Evolutionary conservation across 1,284 basidiomycete genomes (phyloP).

Genomic region (Porphyrellus sp.): DNA sequence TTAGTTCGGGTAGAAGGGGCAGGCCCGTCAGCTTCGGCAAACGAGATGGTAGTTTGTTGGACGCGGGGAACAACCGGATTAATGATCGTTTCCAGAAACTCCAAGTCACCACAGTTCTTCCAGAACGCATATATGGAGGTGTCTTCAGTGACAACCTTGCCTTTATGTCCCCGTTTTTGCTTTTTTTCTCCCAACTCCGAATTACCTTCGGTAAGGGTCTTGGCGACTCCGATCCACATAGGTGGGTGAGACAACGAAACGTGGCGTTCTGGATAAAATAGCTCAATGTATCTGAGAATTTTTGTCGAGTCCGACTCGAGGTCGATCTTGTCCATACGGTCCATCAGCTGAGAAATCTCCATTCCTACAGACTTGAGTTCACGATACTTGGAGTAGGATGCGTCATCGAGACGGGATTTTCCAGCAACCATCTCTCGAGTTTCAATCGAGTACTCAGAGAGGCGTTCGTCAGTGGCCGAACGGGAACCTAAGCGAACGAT

Average conservation of each 20-base stretch:
- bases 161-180: conserved; percentile 19
- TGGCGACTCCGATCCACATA: conserved; percentile 40
- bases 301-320: conserved; percentile 38
- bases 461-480: conserved; percentile 55
- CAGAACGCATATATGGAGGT: conserved; percentile 48
- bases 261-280: conserved; percentile 43
- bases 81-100: conserved; percentile 34
- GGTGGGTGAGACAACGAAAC: conserved; percentile 40
- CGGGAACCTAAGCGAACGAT: conserved; percentile 65
- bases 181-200: conserved; percentile 23
- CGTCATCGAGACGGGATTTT: conserved; percentile 40
- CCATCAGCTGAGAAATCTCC: conserved; percentile 46
- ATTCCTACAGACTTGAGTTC: conserved; percentile 46
- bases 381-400: conserved; percentile 34
- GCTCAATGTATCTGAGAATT: conserved; percentile 40
- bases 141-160: conserved; percentile 26
- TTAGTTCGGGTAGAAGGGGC: conserved; percentile 13
- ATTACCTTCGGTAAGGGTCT: conserved; percentile 19
- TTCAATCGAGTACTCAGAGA: conserved; percentile 57
- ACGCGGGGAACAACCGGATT: background rate
- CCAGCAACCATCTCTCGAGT: conserved; percentile 46
- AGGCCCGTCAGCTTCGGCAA: background rate
- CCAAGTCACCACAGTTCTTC: conserved; percentile 41
- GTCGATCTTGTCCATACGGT: conserved; percentile 37
- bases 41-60: background rate